These are phyloP conservation scores for Oehlia diaphana DNA, from an alignment of 192 early-diverging fungal genomes.

Conservation along the genomic window DNA sequence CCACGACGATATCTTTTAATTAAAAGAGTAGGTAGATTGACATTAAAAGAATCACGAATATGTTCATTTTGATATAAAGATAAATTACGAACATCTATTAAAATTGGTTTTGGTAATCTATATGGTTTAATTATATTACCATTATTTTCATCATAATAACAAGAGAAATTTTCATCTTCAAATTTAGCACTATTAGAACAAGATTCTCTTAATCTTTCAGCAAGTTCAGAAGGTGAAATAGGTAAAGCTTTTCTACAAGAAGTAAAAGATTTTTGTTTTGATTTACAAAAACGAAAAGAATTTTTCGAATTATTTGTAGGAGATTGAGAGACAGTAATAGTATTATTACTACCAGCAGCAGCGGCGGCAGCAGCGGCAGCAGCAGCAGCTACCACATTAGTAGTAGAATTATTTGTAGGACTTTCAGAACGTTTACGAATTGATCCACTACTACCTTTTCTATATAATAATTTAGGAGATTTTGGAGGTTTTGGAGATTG, in stretches of 20 bases:
- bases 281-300: conserved; percentile 8
- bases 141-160: background rate
- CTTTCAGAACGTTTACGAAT: conserved; percentile 20
- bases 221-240: conserved; percentile 14
- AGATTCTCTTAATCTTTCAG: conserved; percentile 16
- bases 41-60: conserved; percentile 50
- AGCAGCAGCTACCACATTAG: background rate
- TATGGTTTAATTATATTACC: background rate
- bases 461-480: conserved; percentile 26
- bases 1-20: conserved; percentile 53
- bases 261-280: too few relatives aligned
- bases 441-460: conserved; percentile 24
- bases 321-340: background rate
- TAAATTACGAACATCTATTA: conserved; percentile 49
- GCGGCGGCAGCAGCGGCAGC: background rate
- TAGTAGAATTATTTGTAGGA: background rate
- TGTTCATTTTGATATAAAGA: conserved; percentile 44
- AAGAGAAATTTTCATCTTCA: background rate
- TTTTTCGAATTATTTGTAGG: background rate
- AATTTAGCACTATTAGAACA: background rate
- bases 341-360: too few relatives aligned
- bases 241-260: conserved; percentile 24
- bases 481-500: conserved; percentile 26
- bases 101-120: conserved; percentile 23
- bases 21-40: conserved; percentile 54